Evolutionary conservation across 306 rosid genomes (phyloP).

Genomic region (Quercus wislizeni): DNA sequence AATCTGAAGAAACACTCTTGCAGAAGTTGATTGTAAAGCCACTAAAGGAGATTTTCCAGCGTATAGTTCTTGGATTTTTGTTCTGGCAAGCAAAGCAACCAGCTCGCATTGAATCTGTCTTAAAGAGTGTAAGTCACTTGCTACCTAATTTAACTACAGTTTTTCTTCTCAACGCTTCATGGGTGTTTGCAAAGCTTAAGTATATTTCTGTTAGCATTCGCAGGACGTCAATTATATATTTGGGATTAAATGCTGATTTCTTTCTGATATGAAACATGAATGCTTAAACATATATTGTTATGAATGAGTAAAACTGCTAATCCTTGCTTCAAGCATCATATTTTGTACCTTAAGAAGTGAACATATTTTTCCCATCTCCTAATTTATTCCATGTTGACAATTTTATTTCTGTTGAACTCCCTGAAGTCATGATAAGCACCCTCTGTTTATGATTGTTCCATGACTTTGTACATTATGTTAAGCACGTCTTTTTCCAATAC

Average conservation of each 20-base stretch:
- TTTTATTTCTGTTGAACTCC: background rate
- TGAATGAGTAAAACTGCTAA: no score
- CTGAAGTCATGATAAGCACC: background rate
- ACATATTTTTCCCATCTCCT: background rate
- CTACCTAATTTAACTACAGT: conserved; percentile 17
- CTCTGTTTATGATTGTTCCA: conserved; percentile 4
- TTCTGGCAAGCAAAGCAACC: conserved; percentile 98
- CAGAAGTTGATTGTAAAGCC: conserved; percentile 69
- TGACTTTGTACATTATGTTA: conserved; percentile 6
- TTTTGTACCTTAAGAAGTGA: background rate
- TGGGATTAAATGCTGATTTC: background rate
- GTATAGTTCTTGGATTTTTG: conserved; percentile 73
- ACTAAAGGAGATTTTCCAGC: conserved; percentile 77
- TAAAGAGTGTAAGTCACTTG: conserved; percentile 66
- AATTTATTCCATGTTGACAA: background rate
- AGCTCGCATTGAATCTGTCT: conserved; percentile 64
- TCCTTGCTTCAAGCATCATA: background rate
- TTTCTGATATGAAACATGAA: no score
- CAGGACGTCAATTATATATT: conserved; percentile 1
- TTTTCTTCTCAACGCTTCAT: conserved; percentile 5
- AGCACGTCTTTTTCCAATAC: conserved; percentile 20
- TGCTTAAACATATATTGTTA: no score
- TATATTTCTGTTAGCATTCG: background rate
- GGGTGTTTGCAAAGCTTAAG: background rate
- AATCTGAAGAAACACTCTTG: conserved; percentile 58